A percentile compares a stretch with the other conserved stretches of the same genome.
These are phyloP conservation scores for Magnolia changhungtana DNA, from an alignment of 164 flowering plant species.

Conservation along the genomic window DNA sequence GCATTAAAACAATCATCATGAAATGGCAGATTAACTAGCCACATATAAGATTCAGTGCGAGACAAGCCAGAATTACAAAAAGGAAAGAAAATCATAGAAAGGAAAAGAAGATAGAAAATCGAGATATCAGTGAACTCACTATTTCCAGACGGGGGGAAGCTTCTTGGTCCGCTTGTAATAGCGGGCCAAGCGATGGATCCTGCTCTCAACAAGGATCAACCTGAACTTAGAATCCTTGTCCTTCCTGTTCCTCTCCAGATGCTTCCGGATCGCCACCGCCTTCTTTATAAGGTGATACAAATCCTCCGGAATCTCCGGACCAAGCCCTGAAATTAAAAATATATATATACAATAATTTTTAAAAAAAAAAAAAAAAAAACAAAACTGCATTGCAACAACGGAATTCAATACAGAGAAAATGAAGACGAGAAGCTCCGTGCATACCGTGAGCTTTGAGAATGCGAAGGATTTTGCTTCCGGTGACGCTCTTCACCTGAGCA, in stretches of 20 bases:
- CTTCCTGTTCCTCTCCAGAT: conserved; percentile 41
- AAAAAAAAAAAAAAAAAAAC: not conserved
- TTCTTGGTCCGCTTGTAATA: conserved; percentile 46
- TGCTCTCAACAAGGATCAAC: conserved; percentile 41
- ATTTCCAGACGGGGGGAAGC: conserved; percentile 58
- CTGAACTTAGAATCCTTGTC: conserved; percentile 42
- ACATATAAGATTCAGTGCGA: not conserved
- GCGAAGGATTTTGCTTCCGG: conserved; percentile 49
- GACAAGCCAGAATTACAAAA: not conserved
- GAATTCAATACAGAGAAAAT: not conserved
- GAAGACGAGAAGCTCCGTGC: not conserved
- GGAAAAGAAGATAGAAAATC: too few species aligned
- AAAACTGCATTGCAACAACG: not conserved
- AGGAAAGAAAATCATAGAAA: not conserved
- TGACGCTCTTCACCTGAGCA: conserved; percentile 48
- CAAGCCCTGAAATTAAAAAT: conserved; percentile 24
- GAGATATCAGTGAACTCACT: conserved; percentile 24
- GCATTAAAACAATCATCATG: not conserved
- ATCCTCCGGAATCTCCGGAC: conserved; percentile 42
- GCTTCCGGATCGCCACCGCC: conserved; percentile 40
- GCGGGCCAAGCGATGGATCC: conserved; percentile 40
- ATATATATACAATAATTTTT: too few species aligned
- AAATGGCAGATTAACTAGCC: not conserved
- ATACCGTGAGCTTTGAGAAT: conserved; percentile 50
- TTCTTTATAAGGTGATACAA: conserved; percentile 35